A percentile compares a stretch with the other conserved stretches of the same genome.
These are phyloP conservation scores for Populus euphratica DNA, from an alignment of 345 rosid genomes.

Conservation along the genomic window DNA sequence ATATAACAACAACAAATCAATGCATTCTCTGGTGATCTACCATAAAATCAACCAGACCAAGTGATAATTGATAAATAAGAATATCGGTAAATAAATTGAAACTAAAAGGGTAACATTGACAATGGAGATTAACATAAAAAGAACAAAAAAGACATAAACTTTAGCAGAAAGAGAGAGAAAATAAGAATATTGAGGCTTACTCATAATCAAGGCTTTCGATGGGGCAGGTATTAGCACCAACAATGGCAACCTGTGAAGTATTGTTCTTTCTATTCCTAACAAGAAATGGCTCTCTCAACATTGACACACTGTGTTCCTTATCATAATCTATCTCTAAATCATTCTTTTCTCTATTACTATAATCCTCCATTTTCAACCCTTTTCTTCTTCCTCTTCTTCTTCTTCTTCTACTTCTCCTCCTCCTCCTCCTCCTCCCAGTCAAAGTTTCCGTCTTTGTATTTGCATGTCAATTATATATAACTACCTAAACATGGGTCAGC, in stretches of 20 bases:
- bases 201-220: slow-evolving; percentile 95
- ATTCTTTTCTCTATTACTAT: not conserved
- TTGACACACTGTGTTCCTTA: not conserved
- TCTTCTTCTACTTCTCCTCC: too few species aligned
- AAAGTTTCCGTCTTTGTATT: not conserved
- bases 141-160: not conserved
- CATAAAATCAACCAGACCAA: too few species aligned
- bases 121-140: not conserved
- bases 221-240: slow-evolving; percentile 77
- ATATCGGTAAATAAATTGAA: too few species aligned
- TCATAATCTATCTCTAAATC: slow-evolving; percentile 30
- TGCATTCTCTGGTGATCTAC: too few species aligned
- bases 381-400: not conserved
- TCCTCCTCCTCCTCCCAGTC: not conserved
- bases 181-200: slow-evolving; percentile 22
- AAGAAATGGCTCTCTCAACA: slow-evolving; percentile 51
- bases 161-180: not conserved
- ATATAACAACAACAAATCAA: not conserved
- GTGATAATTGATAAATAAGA: too few species aligned
- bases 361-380: slow-evolving; percentile 6
- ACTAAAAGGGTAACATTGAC: not conserved
- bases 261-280: slow-evolving; percentile 51
- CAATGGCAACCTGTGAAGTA: slow-evolving; percentile 88
- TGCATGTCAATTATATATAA: not conserved
- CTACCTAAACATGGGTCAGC: not conserved